Evolutionary conservation across 2,329 filamentous ascomycete genomes (phyloP).

Genomic region (Colletotrichum sp.): DNA sequence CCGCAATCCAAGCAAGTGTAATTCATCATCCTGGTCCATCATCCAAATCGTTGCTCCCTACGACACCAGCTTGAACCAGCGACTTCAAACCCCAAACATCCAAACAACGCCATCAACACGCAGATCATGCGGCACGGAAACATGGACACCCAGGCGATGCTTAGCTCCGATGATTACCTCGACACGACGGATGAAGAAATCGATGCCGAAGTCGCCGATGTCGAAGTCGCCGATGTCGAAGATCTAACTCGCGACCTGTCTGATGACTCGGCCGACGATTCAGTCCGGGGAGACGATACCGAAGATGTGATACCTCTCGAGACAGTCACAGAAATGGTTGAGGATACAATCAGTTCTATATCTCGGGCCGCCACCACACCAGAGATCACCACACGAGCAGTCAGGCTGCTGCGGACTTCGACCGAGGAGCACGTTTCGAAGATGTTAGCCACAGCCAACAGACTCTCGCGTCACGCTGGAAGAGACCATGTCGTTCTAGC

Average conservation of each 20-base stretch:
- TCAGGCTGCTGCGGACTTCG: background rate
- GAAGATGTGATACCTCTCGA: background rate
- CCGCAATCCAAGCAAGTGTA: no score
- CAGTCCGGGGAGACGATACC: background rate
- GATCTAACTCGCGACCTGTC: background rate
- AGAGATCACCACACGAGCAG: background rate
- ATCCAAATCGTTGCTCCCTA: no score
- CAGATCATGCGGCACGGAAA: background rate
- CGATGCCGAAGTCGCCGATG: background rate
- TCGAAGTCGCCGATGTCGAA: background rate
- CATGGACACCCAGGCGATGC: background rate
- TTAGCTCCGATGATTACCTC: background rate
- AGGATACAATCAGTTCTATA: background rate
- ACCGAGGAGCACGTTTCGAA: background rate
- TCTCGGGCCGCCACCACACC: background rate
- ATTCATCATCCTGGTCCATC: no score
- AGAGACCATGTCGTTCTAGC: background rate
- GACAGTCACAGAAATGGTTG: background rate
- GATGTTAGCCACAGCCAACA: background rate
- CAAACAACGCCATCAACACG: no score
- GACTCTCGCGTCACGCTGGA: background rate
- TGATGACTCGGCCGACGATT: background rate
- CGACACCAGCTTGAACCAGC: no score
- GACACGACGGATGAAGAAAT: background rate
- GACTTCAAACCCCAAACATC: no score